These are phyloP conservation scores for Effrenium voratum DNA, from an alignment of 73 alveolate genomes.

Conservation along the genomic window DNA sequence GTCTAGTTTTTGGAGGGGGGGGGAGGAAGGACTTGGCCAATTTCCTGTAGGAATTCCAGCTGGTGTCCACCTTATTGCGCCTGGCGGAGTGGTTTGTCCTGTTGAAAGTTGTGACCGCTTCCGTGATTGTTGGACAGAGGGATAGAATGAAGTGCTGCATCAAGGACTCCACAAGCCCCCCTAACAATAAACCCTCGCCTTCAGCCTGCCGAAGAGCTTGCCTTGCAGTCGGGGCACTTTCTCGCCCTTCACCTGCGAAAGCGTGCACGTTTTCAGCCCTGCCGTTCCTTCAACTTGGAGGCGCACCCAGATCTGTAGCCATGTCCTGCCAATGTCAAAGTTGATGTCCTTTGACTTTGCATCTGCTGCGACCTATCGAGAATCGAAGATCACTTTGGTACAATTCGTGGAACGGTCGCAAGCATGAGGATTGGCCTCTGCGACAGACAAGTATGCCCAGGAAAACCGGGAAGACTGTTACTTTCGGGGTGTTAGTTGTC, in stretches of 20 bases:
- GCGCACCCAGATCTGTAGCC: constrained; percentile 77
- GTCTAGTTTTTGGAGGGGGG: no score
- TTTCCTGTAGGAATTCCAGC: no score
- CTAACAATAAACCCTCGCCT: neutral
- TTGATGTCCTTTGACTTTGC: constrained; percentile 77
- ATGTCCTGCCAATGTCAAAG: constrained; percentile 90
- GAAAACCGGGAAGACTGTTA: no score
- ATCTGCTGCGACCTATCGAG: constrained; percentile 18
- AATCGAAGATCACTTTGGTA: neutral
- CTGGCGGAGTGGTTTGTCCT: no score
- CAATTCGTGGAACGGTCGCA: neutral
- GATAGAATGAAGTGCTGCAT: neutral
- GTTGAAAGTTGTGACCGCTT: no score
- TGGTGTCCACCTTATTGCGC: no score
- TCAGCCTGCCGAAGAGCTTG: constrained; percentile 82
- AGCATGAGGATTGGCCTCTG: no score
- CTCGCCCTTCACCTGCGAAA: constrained; percentile 77
- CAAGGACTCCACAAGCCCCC: neutral
- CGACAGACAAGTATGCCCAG: no score
- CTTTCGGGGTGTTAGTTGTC: no score
- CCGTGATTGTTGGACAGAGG: no score
- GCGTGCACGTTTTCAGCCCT: neutral
- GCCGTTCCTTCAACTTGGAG: neutral
- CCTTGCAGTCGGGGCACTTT: constrained; percentile 86
- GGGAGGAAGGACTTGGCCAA: no score